Evolutionary conservation across 139 green algal species (phyloP).

Genomic region (Micromonas pusilla): DNA sequence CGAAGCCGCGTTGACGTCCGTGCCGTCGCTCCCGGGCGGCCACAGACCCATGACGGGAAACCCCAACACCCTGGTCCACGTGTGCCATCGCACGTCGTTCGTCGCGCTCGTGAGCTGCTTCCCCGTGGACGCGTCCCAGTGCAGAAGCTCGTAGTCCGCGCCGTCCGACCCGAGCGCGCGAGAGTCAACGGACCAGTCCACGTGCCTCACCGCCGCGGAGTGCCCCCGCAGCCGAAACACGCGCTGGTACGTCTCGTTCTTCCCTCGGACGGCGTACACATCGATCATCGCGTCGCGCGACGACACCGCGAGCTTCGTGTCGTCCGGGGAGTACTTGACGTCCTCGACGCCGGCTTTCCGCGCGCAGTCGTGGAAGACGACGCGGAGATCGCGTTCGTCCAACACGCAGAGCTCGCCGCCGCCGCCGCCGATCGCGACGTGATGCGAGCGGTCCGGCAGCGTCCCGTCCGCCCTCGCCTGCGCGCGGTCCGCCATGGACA

Average conservation of each 20-base stretch:
- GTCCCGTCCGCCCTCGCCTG: too few relatives aligned
- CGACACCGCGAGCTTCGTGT: slow-evolving; percentile 44
- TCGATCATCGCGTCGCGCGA: slow-evolving; percentile 19
- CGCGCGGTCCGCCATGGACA: too few relatives aligned
- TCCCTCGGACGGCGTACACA: background rate
- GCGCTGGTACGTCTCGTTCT: background rate
- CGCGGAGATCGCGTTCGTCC: background rate
- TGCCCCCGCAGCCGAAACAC: slow-evolving; percentile 12
- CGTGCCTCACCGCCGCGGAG: slow-evolving; percentile 14
- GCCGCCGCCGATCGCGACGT: background rate
- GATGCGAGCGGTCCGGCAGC: background rate
- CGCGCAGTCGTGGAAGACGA: background rate
- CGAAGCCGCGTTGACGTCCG: slow-evolving; percentile 56
- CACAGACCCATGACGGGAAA: slow-evolving; percentile 68
- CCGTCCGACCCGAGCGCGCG: background rate
- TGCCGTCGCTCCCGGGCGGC: slow-evolving; percentile 48
- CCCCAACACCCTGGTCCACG: slow-evolving; percentile 53
- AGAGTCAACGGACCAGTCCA: slow-evolving; percentile 24
- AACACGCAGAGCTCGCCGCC: background rate
- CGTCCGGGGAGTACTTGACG: slow-evolving; percentile 58
- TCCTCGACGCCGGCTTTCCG: background rate
- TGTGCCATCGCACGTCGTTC: slow-evolving; percentile 36
- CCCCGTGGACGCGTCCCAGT: slow-evolving; percentile 16
- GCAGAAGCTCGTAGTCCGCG: slow-evolving; percentile 23
- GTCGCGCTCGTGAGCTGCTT: background rate